phyloP scores from a whole-genome alignment of 2,329 filamentous ascomycete genomes.

The Aaosphaeria arxii region DNA sequence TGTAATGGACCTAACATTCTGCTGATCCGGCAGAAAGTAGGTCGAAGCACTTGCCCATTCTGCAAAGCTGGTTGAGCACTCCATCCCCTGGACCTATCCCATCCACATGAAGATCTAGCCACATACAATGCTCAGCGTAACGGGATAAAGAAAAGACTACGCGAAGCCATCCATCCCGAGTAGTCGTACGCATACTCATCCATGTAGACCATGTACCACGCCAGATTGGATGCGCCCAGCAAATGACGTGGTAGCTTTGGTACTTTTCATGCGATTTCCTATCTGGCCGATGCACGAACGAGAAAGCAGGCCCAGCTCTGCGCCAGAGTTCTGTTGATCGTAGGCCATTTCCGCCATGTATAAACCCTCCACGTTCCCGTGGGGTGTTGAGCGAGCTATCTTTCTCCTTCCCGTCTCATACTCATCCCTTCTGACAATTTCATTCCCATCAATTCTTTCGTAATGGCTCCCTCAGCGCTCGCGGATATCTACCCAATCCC shows the following conservation, averaged over 20 bases:
- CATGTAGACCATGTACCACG: slow-evolving; percentile 27
- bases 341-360: slow-evolving; percentile 27
- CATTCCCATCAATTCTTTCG: slow-evolving; percentile 19
- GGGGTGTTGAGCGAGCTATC: slow-evolving; percentile 31
- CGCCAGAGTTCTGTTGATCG: slow-evolving; percentile 25
- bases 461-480: slow-evolving; percentile 41
- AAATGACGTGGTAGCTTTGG: slow-evolving; percentile 36
- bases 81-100: slow-evolving; percentile 10
- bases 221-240: slow-evolving; percentile 35
- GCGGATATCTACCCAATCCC: slow-evolving; percentile 39
- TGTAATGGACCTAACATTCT: slow-evolving; percentile 19
- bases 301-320: slow-evolving; percentile 25
- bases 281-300: slow-evolving; percentile 36
- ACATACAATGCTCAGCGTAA: slow-evolving; percentile 24
- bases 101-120: slow-evolving; percentile 32
- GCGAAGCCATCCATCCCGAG: slow-evolving; percentile 25
- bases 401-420: slow-evolving; percentile 15
- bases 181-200: slow-evolving; percentile 23
- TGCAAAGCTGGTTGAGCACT: slow-evolving; percentile 7
- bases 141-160: slow-evolving; percentile 34
- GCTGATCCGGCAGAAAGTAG: slow-evolving; percentile 32
- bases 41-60: slow-evolving; percentile 8
- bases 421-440: slow-evolving; percentile 13
- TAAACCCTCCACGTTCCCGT: slow-evolving; percentile 39
- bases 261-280: slow-evolving; percentile 29